A percentile compares a stretch with the other conserved stretches of the same genome.
Conservation (phyloP, 495 filamentous ascomycete species). For the Lineolata rhizophorae region DNA sequence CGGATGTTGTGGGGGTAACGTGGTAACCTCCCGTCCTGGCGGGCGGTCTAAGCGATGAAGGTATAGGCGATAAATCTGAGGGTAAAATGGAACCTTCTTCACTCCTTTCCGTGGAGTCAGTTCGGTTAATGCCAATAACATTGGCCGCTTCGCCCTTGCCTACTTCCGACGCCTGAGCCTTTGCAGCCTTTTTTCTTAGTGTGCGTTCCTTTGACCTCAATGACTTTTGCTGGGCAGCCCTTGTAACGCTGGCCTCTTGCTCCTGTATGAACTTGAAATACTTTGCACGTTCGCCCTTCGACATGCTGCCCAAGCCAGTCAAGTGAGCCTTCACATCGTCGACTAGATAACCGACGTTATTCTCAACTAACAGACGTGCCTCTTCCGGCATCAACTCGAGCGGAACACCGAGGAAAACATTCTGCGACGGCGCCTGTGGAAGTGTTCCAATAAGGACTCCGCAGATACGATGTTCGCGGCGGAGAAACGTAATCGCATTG, state of each 20-base stretch:
- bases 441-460: constrained; percentile 73
- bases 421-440: constrained; percentile 82
- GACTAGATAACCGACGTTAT: constrained; percentile 53
- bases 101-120: neutral
- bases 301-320: constrained; percentile 14
- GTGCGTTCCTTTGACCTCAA: too few species aligned
- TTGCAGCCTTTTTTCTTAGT: neutral
- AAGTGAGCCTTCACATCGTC: constrained; percentile 49
- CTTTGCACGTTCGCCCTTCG: constrained; percentile 27
- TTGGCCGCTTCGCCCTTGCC: constrained; percentile 6
- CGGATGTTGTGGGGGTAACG: constrained; percentile 39
- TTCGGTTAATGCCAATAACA: neutral
- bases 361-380: constrained; percentile 61
- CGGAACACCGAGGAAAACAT: constrained; percentile 77
- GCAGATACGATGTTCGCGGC: constrained; percentile 64
- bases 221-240: constrained; percentile 14
- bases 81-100: neutral
- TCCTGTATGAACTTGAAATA: constrained; percentile 11
- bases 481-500: constrained; percentile 54
- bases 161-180: constrained; percentile 22
- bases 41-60: too few species aligned
- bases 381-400: constrained; percentile 83
- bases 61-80: neutral
- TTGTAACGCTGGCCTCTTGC: constrained; percentile 24
- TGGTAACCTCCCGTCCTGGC: constrained; percentile 14